phyloP scores from a whole-genome alignment of 345 rosid species.

The Raphanus sativus region DNA sequence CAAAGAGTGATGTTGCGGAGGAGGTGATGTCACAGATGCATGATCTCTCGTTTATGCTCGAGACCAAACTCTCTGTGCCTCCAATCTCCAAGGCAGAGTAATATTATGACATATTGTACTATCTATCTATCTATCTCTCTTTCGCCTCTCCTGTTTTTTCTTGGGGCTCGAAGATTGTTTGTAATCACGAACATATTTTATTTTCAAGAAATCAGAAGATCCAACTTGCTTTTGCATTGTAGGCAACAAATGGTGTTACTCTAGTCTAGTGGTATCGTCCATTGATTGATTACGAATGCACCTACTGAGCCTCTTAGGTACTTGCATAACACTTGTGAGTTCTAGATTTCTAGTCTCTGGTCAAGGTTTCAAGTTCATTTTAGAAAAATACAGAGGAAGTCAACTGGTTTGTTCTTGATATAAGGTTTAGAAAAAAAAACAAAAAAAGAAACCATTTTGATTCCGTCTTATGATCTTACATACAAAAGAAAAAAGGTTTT shows the following conservation, averaged over 20 bases:
- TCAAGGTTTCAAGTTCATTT: no score
- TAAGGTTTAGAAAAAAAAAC: no score
- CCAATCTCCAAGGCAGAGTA: conserved; percentile 36
- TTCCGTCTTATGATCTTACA: no score
- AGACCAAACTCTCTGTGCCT: conserved; percentile 59
- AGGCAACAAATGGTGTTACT: conserved; percentile 1
- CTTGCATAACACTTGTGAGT: not conserved
- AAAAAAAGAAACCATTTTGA: no score
- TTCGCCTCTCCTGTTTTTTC: conserved; percentile 25
- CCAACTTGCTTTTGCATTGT: conserved; percentile 3
- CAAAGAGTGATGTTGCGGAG: conserved; percentile 48
- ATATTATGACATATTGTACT: not conserved
- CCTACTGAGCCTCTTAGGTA: not conserved
- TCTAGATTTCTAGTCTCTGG: no score
- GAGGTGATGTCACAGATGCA: conserved; percentile 75
- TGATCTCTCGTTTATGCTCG: conserved; percentile 88
- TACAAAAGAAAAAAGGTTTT: no score
- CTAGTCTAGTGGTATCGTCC: not conserved
- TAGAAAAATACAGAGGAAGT: no score
- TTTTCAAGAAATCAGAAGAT: not conserved
- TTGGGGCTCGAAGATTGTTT: conserved; percentile 23
- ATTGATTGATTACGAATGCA: not conserved
- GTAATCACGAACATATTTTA: conserved; percentile 5
- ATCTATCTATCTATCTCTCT: not conserved
- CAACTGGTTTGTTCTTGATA: no score